Percentiles rank a stretch among this genome's conserved stretches.
phyloP scores from a whole-genome alignment of 345 rosid genomes.

The Toxicodendron radicans region DNA sequence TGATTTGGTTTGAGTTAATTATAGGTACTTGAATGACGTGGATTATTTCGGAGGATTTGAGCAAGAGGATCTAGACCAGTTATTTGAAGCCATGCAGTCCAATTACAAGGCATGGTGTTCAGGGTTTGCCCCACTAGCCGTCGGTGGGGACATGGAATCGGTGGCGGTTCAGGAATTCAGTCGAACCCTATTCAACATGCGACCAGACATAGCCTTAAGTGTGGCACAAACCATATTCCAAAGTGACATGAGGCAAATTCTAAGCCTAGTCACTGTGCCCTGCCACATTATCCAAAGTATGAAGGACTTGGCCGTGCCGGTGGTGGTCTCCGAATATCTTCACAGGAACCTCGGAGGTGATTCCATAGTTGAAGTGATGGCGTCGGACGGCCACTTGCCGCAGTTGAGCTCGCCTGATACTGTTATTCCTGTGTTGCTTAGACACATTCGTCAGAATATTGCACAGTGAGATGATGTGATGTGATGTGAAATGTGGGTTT shows the following conservation, averaged over 20 bases:
- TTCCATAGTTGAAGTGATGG: constrained; percentile 78
- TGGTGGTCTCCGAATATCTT: constrained; percentile 71
- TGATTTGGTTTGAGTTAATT: too few relatives aligned
- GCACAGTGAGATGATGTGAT: constrained; percentile 26
- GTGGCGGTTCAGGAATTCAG: constrained; percentile 91
- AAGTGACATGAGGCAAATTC: constrained; percentile 69
- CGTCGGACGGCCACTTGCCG: constrained; percentile 88
- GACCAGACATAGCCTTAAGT: constrained; percentile 85
- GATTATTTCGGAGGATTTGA: constrained; percentile 91
- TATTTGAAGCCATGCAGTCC: constrained; percentile 71
- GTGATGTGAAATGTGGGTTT: neutral
- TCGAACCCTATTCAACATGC: constrained; percentile 90
- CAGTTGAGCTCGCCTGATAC: constrained; percentile 90
- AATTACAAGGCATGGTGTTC: constrained; percentile 90
- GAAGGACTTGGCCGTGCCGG: constrained; percentile 90
- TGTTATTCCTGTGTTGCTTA: constrained; percentile 71
- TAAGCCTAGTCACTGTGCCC: constrained; percentile 61
- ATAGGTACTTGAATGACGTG: constrained; percentile 68
- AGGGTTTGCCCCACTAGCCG: constrained; percentile 82
- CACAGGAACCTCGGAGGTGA: constrained; percentile 62
- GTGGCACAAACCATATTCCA: constrained; percentile 72
- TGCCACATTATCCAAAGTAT: constrained; percentile 84
- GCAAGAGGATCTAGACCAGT: constrained; percentile 70
- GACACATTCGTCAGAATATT: constrained; percentile 71
- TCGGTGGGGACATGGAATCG: constrained; percentile 92